Conservation (phyloP, 2,329 filamentous ascomycete genomes). For the Penicillium sp. region DNA sequence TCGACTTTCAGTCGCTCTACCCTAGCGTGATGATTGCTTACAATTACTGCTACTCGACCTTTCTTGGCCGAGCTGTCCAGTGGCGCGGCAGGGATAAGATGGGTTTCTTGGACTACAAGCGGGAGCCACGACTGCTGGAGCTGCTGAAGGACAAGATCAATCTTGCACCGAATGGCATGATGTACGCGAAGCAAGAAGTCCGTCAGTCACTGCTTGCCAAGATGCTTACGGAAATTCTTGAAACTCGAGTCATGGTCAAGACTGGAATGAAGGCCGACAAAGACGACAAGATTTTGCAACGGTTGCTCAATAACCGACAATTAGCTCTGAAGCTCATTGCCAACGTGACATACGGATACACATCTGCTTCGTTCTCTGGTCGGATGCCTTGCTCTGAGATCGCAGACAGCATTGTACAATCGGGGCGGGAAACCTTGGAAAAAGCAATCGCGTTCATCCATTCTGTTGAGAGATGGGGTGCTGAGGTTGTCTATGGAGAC, state of each 20-base stretch:
- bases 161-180: conserved; percentile 93
- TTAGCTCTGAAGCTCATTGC: conserved; percentile 93
- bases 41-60: conserved; percentile 98
- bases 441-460: conserved; percentile 93
- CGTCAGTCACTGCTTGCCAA: conserved; percentile 91
- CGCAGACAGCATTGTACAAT: conserved; percentile 97
- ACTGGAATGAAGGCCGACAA: conserved; percentile 94
- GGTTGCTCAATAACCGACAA: conserved; percentile 89
- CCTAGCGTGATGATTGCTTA: conserved; percentile 99
- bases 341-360: conserved; percentile 99
- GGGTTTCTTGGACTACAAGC: conserved; percentile 87
- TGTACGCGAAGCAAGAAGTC: conserved; percentile 85
- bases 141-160: conserved; percentile 86
- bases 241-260: conserved; percentile 97
- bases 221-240: conserved; percentile 94
- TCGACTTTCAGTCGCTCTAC: conserved; percentile 96
- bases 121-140: conserved; percentile 75
- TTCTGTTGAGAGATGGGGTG: conserved; percentile 82
- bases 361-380: conserved; percentile 93
- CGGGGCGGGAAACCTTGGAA: conserved; percentile 91
- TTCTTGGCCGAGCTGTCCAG: conserved; percentile 79
- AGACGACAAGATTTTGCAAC: conserved; percentile 82
- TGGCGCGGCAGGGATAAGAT: conserved; percentile 96
- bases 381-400: conserved; percentile 98
- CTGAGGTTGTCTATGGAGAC: conserved; percentile 97